These are phyloP conservation scores for Helicocarpus griseus DNA, from an alignment of 2,329 filamentous ascomycete genomes.

Conservation along the genomic window DNA sequence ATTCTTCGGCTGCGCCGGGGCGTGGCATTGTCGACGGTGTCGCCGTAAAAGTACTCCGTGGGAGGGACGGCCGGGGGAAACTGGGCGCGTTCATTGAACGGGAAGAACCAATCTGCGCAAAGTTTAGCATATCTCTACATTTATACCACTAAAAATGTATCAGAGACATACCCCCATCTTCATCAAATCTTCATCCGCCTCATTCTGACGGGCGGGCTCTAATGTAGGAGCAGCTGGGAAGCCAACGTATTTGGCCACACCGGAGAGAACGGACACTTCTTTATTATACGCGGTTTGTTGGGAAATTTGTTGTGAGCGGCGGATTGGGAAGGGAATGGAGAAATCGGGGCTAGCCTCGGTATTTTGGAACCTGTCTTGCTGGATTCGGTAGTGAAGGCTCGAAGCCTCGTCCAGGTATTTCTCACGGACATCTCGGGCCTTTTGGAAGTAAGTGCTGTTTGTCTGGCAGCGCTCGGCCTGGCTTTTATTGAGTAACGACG, in stretches of 20 bases:
- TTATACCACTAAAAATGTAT: conserved; percentile 1
- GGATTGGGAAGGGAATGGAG: conserved; percentile 68
- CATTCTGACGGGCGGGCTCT: conserved; percentile 57
- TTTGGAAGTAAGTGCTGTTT: conserved; percentile 84
- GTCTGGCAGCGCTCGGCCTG: conserved; percentile 77
- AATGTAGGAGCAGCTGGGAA: conserved; percentile 93
- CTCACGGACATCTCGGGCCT: conserved; percentile 73
- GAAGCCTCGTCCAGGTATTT: conserved; percentile 69
- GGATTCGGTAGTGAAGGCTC: conserved; percentile 85
- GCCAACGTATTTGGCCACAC: conserved; percentile 87
- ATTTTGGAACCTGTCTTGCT: conserved; percentile 71
- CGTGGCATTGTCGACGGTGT: conserved; percentile 26
- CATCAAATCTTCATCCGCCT: conserved; percentile 78
- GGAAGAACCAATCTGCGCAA: conserved; percentile 1
- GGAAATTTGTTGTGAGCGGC: conserved; percentile 64
- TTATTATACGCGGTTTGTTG: conserved; percentile 89
- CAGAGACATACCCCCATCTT: conserved; percentile 66
- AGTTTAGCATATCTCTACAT: conserved; percentile 4
- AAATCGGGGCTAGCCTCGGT: conserved; percentile 74
- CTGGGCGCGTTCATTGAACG: neutral
- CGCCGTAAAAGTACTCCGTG: conserved; percentile 22
- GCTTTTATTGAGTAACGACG: conserved; percentile 63
- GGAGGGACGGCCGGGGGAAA: conserved; percentile 14
- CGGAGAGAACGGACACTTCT: conserved; percentile 83
- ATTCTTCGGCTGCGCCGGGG: conserved; percentile 66